Evolutionary conservation across 306 rosid genomes (phyloP), one percentile per base, ranked within the genome.

Genomic region (Gillenia trifoliata): DNA sequence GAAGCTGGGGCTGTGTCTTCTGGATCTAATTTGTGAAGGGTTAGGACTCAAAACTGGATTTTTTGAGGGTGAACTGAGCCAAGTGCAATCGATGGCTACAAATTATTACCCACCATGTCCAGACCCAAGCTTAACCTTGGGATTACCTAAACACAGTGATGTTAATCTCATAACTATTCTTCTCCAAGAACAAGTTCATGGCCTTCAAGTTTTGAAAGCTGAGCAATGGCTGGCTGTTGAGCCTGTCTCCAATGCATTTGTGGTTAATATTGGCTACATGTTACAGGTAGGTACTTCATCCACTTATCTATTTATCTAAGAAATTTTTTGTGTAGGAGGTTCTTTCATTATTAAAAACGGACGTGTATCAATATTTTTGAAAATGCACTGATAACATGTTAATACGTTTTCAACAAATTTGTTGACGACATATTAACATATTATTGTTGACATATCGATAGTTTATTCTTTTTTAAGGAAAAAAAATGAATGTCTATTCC

Each of bases 231-330:
- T 87, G 43, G 74, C 2, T 16, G 70, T 87, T 80, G 25, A 85
- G 1, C 95, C 92, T 47, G 61, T 84, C 79, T 81, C 85, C 29
- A 30, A 79, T 10, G 86, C 85, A 45, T 77, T 89, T 70, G 90
- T 87, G 16, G 83, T 87, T 25, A 85, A 87, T 75, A 64, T 82
- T 36, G 91, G 91, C 54, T 63, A 75, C 20, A 73, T 82, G 73
- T 45, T 87, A 31, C 86, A 83, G 85, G 71, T 76, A 83, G 85
- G 71, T 76, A 23, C 31, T 59, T 15, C 64, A 19, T 41, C 11
- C 61, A 4, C n/a, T 12, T 5, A 4, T 45, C 13, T 15, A 16
- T 45, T 15, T 45, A 4, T 45, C 7, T 15, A 13, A 45, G 20
- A 45, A 45, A 45, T 13, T 8, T 38, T 38, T 1, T 15, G 7